Evolutionary conservation across 257 asterid genomes (phyloP), one percentile per base, ranked within the genome.

Genomic region (Craterostigma plantagineum): DNA sequence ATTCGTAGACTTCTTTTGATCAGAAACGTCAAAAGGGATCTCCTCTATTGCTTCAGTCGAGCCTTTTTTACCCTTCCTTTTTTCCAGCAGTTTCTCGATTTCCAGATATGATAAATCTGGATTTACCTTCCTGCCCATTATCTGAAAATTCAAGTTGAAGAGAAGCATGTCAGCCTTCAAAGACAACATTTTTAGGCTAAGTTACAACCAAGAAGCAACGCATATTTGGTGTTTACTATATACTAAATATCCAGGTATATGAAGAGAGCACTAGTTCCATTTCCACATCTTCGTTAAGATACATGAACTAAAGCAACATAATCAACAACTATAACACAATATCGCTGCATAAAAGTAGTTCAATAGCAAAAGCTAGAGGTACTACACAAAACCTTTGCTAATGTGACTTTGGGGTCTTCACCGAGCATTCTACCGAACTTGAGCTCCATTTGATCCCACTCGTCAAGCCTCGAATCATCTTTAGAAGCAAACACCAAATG

Each of bases 361-460:
- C 18, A 34, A 40, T 27, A n/a, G n/a, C 42, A 23, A 17, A n/a
- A 16, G 14, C 47, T 23, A 37, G 23, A 23, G 13, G 27, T n/a
- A n/a, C 38, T 33, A 48, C 35, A 49, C 45, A 36, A 50, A 48
- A 87, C 97, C 97, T 87, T 87, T 27, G 97, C 92, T 50, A 82
- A 39, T 54, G 93, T 82, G 42, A 79, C 30, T 70, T 82, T 79
- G 45, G 97, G 95, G 90, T 87, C 95, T 70, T 87, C 97, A 45
- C 95, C 97, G 48, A 87, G 52, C 79, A 87, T 69, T 67, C 75
- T 60, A 23, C 97, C 97, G 46, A 82, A 82, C 68, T 87, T 76
- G 46, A 87, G 84, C 68, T 87, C 97, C 97, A 87, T 76, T 45
- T 56, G 65, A 37, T 87, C 93, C 95, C 92, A 79, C 18, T 70